A percentile compares a stretch with the other conserved stretches of the same genome.
Conservation (phyloP, 1,284 basidiomycete species). For the Pascua sp. region DNA sequence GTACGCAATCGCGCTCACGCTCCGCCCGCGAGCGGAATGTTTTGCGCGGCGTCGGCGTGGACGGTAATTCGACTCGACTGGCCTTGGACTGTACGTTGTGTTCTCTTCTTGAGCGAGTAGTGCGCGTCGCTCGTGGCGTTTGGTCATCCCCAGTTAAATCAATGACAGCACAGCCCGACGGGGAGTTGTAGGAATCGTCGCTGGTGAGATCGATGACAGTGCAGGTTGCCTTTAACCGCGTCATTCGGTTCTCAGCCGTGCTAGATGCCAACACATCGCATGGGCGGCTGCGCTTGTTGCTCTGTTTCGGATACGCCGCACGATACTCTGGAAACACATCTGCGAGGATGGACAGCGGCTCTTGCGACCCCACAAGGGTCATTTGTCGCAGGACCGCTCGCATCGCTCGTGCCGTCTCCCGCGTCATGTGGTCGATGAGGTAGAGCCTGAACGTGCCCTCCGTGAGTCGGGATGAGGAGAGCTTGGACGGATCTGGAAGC, state of each 20-base stretch:
- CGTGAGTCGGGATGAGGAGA: conserved; percentile 33
- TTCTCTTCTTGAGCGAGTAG: too few species aligned
- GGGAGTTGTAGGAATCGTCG: neutral
- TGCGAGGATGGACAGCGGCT: conserved; percentile 7
- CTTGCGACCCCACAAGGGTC: neutral
- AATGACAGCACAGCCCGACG: neutral
- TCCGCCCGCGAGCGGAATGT: neutral
- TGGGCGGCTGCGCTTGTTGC: neutral
- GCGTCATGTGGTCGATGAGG: conserved; percentile 38
- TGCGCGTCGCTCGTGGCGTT: neutral
- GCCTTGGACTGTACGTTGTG: too few species aligned
- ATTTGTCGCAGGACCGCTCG: neutral
- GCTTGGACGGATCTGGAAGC: conserved; percentile 32
- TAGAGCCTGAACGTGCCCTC: conserved; percentile 41
- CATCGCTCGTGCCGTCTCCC: conserved; percentile 16
- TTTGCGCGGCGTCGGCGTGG: neutral
- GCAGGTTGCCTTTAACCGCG: too few species aligned
- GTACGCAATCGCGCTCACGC: neutral
- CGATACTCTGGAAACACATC: conserved; percentile 20
- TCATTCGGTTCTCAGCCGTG: too few species aligned
- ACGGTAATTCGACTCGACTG: neutral
- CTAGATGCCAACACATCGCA: neutral
- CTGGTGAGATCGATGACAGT: neutral
- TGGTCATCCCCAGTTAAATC: neutral
- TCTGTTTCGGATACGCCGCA: neutral